These are phyloP conservation scores for Perkinsus chesapeaki DNA, from an alignment of 169 alveolate species.

Conservation along the genomic window DNA sequence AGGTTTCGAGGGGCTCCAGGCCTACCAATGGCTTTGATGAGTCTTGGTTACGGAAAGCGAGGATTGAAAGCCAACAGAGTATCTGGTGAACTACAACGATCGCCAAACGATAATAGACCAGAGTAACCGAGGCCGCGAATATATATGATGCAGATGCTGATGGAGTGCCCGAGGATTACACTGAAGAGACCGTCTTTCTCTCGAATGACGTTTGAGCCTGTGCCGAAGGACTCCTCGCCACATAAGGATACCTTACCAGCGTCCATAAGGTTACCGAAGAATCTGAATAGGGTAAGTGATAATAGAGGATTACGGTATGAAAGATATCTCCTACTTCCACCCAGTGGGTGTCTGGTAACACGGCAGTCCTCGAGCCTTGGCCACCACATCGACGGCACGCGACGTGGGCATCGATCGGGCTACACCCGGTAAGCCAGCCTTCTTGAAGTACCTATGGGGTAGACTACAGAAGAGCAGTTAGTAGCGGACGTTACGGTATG, in stretches of 20 bases:
- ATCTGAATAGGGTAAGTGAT: constrained; percentile 30
- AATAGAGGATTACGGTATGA: background rate
- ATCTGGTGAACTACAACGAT: background rate
- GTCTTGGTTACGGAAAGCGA: constrained; percentile 76
- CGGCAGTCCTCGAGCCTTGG: constrained; percentile 68
- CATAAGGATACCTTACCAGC: constrained; percentile 76
- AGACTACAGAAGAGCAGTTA: background rate
- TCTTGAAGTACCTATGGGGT: constrained; percentile 5
- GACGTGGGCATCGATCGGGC: constrained; percentile 96
- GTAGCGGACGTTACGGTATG: background rate
- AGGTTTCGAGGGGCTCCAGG: background rate
- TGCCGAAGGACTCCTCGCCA: constrained; percentile 94
- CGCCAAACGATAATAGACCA: no score
- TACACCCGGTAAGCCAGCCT: constrained; percentile 73
- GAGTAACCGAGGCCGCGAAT: no score
- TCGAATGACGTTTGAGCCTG: constrained; percentile 84
- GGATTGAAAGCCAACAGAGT: constrained; percentile 82
- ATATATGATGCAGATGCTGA: background rate
- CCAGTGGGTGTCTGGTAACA: constrained; percentile 92
- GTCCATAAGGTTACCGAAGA: constrained; percentile 92
- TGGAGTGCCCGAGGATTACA: constrained; percentile 26
- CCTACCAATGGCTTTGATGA: constrained; percentile 25
- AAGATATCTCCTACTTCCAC: constrained; percentile 63
- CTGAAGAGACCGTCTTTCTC: constrained; percentile 97
- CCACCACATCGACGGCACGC: constrained; percentile 83